Conservation (phyloP, 371 early-diverging fungal species). For the Mortierella sp. region DNA sequence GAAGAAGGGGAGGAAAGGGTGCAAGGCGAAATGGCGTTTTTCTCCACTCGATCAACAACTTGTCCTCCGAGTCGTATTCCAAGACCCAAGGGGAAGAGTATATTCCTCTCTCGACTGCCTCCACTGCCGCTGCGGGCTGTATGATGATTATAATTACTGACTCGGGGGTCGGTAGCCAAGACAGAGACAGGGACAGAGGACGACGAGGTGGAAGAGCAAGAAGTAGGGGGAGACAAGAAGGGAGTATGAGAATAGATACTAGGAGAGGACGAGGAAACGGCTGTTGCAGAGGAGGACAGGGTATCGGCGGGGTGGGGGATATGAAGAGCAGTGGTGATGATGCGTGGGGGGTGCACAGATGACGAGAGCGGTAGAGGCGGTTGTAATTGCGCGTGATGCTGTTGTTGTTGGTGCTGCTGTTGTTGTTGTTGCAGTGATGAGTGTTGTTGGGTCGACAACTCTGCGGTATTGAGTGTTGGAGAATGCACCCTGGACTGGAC, state of each 20-base stretch:
- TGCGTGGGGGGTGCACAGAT: constrained; percentile 30
- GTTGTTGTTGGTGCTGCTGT: neutral
- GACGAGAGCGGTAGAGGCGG: constrained; percentile 28
- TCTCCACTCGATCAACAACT: neutral
- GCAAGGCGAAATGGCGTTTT: constrained; percentile 13
- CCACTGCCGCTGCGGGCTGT: neutral
- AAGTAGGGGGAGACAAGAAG: neutral
- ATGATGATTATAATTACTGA: neutral
- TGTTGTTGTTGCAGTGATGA: neutral
- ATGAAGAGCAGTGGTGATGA: constrained; percentile 20
- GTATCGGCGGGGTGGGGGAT: neutral
- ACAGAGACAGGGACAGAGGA: neutral
- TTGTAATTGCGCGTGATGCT: neutral
- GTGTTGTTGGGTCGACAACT: neutral
- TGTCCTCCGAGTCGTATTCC: constrained; percentile 4
- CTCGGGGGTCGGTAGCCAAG: neutral
- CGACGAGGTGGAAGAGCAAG: neutral
- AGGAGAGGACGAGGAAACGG: neutral
- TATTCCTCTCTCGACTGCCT: neutral
- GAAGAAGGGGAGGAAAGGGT: neutral
- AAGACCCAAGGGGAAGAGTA: constrained; percentile 4
- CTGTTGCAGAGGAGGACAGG: neutral
- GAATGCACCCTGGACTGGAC: neutral
- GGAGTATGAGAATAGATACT: neutral
- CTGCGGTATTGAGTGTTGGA: neutral